These are phyloP conservation scores for Stagonosporopsis cucurbitacearum DNA, from an alignment of 2,329 filamentous ascomycete genomes.

Conservation along the genomic window DNA sequence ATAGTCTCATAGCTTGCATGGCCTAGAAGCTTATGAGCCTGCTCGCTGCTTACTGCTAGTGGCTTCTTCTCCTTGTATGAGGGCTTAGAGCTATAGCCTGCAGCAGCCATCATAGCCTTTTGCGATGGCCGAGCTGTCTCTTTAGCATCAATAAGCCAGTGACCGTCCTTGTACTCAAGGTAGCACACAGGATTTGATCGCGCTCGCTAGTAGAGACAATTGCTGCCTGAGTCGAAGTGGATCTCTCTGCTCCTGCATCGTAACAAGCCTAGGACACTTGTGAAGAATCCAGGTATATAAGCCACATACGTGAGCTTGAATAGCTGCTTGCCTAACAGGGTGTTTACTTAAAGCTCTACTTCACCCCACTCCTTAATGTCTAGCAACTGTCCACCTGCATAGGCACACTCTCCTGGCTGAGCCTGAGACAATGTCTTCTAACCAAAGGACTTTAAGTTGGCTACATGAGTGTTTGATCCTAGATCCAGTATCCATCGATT, in stretches of 20 bases:
- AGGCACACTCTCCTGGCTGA: background rate
- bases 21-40: too few relatives aligned
- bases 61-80: too few relatives aligned
- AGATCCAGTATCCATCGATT: slow-evolving; percentile 19
- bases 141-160: slow-evolving; percentile 1
- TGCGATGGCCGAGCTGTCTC: background rate
- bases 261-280: slow-evolving; percentile 8
- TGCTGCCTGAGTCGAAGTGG: slow-evolving; percentile 15
- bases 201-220: slow-evolving; percentile 8
- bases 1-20: too few relatives aligned
- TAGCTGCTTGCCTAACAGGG: too few relatives aligned
- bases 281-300: slow-evolving; percentile 13
- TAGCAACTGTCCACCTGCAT: slow-evolving; percentile 6
- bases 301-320: slow-evolving; percentile 3
- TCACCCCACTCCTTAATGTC: slow-evolving; percentile 9
- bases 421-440: slow-evolving; percentile 2
- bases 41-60: too few relatives aligned
- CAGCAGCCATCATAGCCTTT: background rate
- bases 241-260: slow-evolving; percentile 8
- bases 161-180: slow-evolving; percentile 11
- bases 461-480: slow-evolving; percentile 16
- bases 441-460: too few relatives aligned
- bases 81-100: too few relatives aligned
- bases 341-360: background rate
- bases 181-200: background rate